A percentile compares a stretch with the other conserved stretches of the same genome.
These are phyloP conservation scores for Microcyclospora tardicrescens DNA, from an alignment of 2,329 filamentous ascomycete genomes.

Conservation along the genomic window DNA sequence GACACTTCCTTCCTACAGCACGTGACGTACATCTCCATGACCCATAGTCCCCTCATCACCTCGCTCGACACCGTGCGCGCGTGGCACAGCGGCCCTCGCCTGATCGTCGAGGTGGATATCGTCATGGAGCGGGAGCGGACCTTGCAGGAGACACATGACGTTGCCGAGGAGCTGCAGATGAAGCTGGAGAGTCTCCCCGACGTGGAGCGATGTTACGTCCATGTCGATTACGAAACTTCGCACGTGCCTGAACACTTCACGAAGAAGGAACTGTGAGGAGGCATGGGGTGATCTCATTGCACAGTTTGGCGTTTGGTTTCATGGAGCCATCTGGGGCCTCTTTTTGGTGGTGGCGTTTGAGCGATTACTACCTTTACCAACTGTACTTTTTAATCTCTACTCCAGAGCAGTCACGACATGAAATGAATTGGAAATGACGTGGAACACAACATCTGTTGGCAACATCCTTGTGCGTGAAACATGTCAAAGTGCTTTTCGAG, in stretches of 20 bases:
- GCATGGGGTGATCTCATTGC: too few species aligned
- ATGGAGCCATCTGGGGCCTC: too few species aligned
- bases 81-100: constrained; percentile 76
- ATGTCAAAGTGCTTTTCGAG: too few species aligned
- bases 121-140: constrained; percentile 72
- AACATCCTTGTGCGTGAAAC: too few species aligned
- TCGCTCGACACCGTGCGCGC: constrained; percentile 92
- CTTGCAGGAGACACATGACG: constrained; percentile 72
- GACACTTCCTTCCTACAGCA: constrained; percentile 78
- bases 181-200: constrained; percentile 88
- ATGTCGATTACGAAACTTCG: constrained; percentile 93
- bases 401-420: too few species aligned
- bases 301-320: too few species aligned
- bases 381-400: too few species aligned
- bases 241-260: constrained; percentile 79
- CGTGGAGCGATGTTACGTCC: constrained; percentile 87
- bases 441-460: too few species aligned
- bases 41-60: constrained; percentile 66
- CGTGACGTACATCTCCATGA: constrained; percentile 90
- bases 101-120: constrained; percentile 92
- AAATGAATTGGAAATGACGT: too few species aligned
- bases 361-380: too few species aligned
- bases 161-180: constrained; percentile 85
- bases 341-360: too few species aligned
- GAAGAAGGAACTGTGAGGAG: constrained; percentile 47